Percentiles rank a stretch among this genome's conserved stretches.
These are phyloP conservation scores for Lasiodiplodia theobromae DNA, from an alignment of 2,329 filamentous ascomycete genomes.

Conservation along the genomic window DNA sequence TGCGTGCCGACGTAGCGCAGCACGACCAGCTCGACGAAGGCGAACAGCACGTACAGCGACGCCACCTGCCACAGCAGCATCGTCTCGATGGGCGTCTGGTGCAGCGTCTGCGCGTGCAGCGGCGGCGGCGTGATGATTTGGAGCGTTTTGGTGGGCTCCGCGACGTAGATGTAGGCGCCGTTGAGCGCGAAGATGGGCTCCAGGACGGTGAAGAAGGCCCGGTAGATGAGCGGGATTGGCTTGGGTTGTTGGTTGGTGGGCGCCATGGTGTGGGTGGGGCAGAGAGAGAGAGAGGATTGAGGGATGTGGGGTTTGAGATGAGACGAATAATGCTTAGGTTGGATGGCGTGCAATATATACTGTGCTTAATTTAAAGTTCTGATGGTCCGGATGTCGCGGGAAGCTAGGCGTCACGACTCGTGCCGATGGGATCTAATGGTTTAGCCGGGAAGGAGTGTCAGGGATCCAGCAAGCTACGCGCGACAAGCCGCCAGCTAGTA, in stretches of 20 bases:
- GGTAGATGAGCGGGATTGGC: conserved; percentile 35
- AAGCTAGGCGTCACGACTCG: too few species aligned
- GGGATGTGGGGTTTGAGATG: too few species aligned
- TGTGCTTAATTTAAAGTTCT: too few species aligned
- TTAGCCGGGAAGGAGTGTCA: too few species aligned
- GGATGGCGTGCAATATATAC: too few species aligned
- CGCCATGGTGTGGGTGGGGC: neutral
- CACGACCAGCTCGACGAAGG: conserved; percentile 38
- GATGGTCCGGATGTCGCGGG: too few species aligned
- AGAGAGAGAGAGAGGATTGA: too few species aligned
- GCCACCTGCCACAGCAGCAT: conserved; percentile 41
- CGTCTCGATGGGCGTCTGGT: conserved; percentile 36
- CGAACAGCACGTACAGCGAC: conserved; percentile 40
- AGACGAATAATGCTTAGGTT: too few species aligned
- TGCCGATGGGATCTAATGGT: too few species aligned
- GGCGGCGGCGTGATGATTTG: conserved; percentile 36
- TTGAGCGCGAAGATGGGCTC: conserved; percentile 39
- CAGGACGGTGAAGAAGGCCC: conserved; percentile 39
- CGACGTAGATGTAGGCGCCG: conserved; percentile 41
- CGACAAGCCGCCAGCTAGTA: too few species aligned
- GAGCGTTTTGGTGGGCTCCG: conserved; percentile 30
- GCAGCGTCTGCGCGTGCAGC: conserved; percentile 32
- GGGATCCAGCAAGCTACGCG: too few species aligned
- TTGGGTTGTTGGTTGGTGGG: neutral
- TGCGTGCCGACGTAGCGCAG: conserved; percentile 36